Base-by-base conservation (phyloP, 2,329 filamentous ascomycete species). In the Xylariaceae sp. region DNA sequence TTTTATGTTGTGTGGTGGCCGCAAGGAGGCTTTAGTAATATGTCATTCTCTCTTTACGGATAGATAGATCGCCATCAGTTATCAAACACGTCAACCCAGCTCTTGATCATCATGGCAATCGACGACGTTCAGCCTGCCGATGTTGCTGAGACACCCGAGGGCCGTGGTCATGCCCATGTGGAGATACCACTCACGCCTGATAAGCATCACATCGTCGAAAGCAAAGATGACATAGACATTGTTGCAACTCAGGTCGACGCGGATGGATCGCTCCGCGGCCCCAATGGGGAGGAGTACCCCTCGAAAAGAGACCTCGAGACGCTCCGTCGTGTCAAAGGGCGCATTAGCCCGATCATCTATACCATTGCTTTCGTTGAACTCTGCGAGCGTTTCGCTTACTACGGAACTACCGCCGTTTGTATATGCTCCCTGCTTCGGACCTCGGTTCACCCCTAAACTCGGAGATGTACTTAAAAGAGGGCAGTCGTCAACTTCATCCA, bases 351-450 rank as follows among this genome's bases (percentile, higher is more conserved):
- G 4, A 59, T 60, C 48, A 58, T 60, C 30, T 62, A 62, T 29
- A 60, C 58, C 1, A 62, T 62, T 32, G 60, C 60, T 6, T 60
- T 62, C 12, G 54, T 60, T 30, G 60, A 63, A 47, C 56, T 63
- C 48, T 72, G 74, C 57, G 80, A 84, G 66, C 78, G 81, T 51
- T 83, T 84, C 71, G 77, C 80, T 19, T 86, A 83, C 72, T 86
- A 85, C 64, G 84, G 84, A 40, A 82, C 79, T 6, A 80, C 78
- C 12, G 77, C 79, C 49, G 74, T 84, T 41, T 85, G 80, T 79
- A 75, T 60, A 76, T 74, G 27, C 19, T 26, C 30, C 9, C 12
- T 4, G 7, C n/a, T 26, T 6, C 27, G 34, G 27, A 6, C n/a
- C n/a, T 6, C 27, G 34, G 27, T 53, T 3, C 11, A 1, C 3